A percentile compares a stretch with the other conserved stretches of the same genome.
Conservation (phyloP, 305 asterid species). For the Solanum hybrid region DNA sequence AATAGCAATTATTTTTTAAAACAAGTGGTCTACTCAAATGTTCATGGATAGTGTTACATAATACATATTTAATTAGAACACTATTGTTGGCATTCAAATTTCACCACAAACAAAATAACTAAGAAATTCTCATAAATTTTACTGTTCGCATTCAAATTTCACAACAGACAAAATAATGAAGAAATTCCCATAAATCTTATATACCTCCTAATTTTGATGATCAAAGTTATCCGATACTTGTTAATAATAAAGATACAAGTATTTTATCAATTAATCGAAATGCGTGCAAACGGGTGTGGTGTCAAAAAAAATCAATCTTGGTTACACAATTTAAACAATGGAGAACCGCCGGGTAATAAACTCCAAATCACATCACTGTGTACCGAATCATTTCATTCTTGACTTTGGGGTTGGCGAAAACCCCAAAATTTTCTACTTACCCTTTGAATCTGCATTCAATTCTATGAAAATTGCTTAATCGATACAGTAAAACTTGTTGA, state of each 20-base stretch:
- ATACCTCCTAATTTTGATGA: background rate
- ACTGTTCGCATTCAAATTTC: background rate
- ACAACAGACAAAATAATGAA: background rate
- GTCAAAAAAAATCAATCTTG: background rate
- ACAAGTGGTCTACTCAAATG: background rate
- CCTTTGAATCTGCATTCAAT: background rate
- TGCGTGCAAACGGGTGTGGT: background rate
- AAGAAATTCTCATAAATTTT: background rate
- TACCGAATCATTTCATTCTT: background rate
- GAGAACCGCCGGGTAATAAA: background rate
- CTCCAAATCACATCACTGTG: background rate
- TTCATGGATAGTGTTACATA: background rate
- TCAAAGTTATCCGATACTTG: background rate
- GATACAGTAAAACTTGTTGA: background rate
- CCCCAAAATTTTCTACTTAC: background rate
- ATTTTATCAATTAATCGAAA: background rate
- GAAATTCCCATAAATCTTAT: background rate
- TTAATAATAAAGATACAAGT: background rate
- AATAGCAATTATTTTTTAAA: background rate
- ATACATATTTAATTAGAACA: background rate
- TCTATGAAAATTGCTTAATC: background rate
- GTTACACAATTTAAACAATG: background rate
- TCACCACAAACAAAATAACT: background rate
- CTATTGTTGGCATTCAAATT: background rate
- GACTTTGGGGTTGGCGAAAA: background rate